Evolutionary conservation across 805 yeast species (phyloP), one percentile per base, ranked within the genome.

Genomic region (Starmera dryadoides): DNA sequence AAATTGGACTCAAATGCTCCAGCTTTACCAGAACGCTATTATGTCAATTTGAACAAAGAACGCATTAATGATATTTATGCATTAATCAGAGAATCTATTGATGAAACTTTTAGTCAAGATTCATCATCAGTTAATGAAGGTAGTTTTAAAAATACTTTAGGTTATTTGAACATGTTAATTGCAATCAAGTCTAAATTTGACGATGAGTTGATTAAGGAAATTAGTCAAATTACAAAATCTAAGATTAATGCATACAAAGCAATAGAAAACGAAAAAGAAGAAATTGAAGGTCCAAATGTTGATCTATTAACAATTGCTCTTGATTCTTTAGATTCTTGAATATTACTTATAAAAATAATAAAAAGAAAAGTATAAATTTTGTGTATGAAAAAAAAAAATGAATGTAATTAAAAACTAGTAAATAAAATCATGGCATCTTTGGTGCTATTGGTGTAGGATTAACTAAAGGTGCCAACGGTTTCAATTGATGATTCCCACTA

Each of bases 101-200:
- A 58, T 4, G 60, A 55, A 7, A 58, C 54, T 1, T 46, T 44
- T 28, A 34, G 34, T 8, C 32, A 39, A 21, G 41, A 23, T 25
- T n/a, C n/a, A n/a, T n/a, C n/a, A n/a, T n/a, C n/a, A 8, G 28
- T 25, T 12, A 46, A 37, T 19, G 49, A 60, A 14, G 52, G 59
- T 4, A 52, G 56, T 15, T 57, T 76, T 30, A 64, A 73, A 31
- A 60, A 71, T 3, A 55, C 83, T 8, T 59, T 79, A 31, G 73
- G 80, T 4, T 77, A 71, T 56, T 57, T 82, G 46, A 81, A 81
- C 50, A 66, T 84, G 39, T 64, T 71, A 30, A 59, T 60, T 22
- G 63, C 62, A 5, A 52, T 70, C 12, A 62, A 60, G 29, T 33
- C 46, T 2, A 49, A 50, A 34, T 62, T 67, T 47, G 65, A 62